phyloP scores from a whole-genome alignment of 805 yeast species.

The Monosporozyma siamensis region DNA sequence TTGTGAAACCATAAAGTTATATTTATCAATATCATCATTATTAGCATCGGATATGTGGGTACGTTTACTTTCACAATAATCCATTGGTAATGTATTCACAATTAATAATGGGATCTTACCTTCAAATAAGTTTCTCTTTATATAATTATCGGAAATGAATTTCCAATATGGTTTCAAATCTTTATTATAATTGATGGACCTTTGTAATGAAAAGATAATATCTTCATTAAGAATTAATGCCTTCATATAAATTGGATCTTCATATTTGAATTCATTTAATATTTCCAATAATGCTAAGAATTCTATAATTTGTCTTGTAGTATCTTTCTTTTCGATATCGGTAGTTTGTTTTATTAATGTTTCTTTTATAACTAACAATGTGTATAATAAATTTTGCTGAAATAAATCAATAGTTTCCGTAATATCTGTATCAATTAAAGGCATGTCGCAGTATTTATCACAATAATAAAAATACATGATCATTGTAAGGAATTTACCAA shows the following conservation, averaged over 20 bases:
- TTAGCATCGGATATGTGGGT: no score
- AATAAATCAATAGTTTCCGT: slow-evolving; percentile 12
- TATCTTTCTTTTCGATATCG: background rate
- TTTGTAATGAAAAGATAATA: slow-evolving; percentile 12
- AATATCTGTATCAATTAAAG: background rate
- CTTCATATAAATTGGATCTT: slow-evolving; percentile 10
- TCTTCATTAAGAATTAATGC: slow-evolving; percentile 16
- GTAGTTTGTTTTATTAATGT: background rate
- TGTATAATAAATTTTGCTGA: slow-evolving; percentile 8
- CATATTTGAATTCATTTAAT: background rate
- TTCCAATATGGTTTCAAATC: slow-evolving; percentile 15
- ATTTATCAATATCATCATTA: slow-evolving; percentile 6
- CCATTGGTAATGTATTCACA: slow-evolving; percentile 5
- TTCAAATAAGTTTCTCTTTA: slow-evolving; percentile 17
- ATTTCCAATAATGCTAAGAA: background rate
- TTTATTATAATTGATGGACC: slow-evolving; percentile 11
- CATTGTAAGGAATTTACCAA: slow-evolving; percentile 7
- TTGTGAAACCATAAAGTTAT: background rate
- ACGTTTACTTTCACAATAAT: slow-evolving; percentile 12
- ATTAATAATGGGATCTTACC: slow-evolving; percentile 19
- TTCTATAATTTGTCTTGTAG: background rate
- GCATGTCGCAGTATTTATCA: background rate
- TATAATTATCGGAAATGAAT: slow-evolving; percentile 17
- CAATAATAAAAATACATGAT: background rate
- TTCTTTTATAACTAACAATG: slow-evolving; percentile 2